A percentile compares a stretch with the other conserved stretches of the same genome.
These are phyloP conservation scores for Leccinum disarticulatum DNA, from an alignment of 768 basidiomycete species.

Conservation along the genomic window DNA sequence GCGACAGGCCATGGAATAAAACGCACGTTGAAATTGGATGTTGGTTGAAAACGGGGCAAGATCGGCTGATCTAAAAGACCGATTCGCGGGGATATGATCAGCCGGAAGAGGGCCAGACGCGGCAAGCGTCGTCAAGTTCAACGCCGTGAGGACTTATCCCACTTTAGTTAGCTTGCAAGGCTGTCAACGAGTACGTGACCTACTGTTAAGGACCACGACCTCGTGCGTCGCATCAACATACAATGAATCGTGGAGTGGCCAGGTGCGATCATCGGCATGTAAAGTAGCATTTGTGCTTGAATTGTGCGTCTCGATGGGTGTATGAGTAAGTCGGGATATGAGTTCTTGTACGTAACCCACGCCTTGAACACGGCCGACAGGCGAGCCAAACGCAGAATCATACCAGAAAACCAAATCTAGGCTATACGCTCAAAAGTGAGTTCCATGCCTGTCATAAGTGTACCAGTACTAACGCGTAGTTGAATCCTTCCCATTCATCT, in stretches of 20 bases:
- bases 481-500: constrained; percentile 92
- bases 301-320: constrained; percentile 66
- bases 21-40: constrained; percentile 79
- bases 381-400: constrained; percentile 77
- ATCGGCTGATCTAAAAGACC: constrained; percentile 71
- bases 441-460: background rate
- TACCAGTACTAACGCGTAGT: constrained; percentile 63
- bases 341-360: constrained; percentile 84
- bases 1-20: constrained; percentile 18
- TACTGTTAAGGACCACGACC: constrained; percentile 85
- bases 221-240: constrained; percentile 93
- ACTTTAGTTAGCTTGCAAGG: background rate
- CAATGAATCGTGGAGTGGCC: constrained; percentile 68
- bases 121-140: constrained; percentile 79
- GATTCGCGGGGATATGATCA: constrained; percentile 63
- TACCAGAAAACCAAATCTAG: constrained; percentile 42
- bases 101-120: constrained; percentile 70
- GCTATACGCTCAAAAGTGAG: constrained; percentile 9
- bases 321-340: constrained; percentile 77
- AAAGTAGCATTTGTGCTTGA: constrained; percentile 85
- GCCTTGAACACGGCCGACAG: constrained; percentile 73
- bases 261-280: constrained; percentile 63
- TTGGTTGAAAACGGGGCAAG: constrained; percentile 89
- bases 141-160: constrained; percentile 69
- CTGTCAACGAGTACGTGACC: constrained; percentile 17